phyloP scores from a whole-genome alignment of 116 monocot species.

The Dioscorea cayenensis region DNA sequence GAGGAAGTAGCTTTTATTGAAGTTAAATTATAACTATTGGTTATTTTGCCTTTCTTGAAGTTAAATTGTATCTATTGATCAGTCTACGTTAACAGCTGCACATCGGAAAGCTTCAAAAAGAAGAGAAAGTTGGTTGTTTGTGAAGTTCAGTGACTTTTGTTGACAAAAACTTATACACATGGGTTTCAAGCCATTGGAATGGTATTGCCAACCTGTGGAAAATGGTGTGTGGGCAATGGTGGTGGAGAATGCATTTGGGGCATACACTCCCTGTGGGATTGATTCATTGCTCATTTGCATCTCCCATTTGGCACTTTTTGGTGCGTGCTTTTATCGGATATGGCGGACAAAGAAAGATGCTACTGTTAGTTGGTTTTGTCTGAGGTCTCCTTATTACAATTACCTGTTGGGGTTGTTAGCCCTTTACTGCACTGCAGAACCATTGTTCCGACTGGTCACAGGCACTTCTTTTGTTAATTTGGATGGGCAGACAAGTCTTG shows the following conservation, averaged over 20 bases:
- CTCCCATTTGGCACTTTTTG: conserved; percentile 66
- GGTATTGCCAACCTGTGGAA: conserved; percentile 85
- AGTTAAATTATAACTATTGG: no score
- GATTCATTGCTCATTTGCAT: conserved; percentile 63
- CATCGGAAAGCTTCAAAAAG: background rate
- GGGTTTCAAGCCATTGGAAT: conserved; percentile 56
- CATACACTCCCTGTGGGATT: conserved; percentile 88
- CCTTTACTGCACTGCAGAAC: conserved; percentile 40
- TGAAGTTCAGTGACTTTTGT: background rate
- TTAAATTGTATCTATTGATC: no score
- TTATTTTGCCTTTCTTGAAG: no score
- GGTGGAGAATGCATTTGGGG: conserved; percentile 75
- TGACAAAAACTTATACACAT: conserved; percentile 10
- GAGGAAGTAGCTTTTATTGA: no score
- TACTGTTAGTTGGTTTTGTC: conserved; percentile 36
- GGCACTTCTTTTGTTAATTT: conserved; percentile 58
- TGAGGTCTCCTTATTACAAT: conserved; percentile 51
- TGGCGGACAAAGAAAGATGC: conserved; percentile 56
- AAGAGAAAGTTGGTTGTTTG: background rate
- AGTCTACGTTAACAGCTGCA: background rate
- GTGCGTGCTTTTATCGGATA: conserved; percentile 61
- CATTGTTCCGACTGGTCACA: conserved; percentile 46
- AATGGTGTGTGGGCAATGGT: conserved; percentile 50
- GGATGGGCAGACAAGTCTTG: conserved; percentile 57
- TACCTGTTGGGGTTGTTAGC: conserved; percentile 59